These are phyloP conservation scores for Stagonosporopsis rhizophila DNA, from an alignment of 2,329 filamentous ascomycete genomes.

Conservation along the genomic window DNA sequence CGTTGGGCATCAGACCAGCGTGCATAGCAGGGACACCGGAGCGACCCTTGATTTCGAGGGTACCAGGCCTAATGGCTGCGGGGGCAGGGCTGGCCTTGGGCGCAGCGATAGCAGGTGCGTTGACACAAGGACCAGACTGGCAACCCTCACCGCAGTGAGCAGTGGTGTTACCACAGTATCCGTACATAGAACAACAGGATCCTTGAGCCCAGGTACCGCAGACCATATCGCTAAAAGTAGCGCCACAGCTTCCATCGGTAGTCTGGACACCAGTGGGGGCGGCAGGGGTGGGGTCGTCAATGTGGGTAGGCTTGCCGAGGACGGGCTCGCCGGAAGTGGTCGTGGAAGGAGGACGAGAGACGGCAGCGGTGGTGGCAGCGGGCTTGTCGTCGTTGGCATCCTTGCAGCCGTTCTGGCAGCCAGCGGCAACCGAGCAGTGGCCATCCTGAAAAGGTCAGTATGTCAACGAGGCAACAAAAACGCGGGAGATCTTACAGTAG, in stretches of 20 bases:
- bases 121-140: conserved; percentile 59
- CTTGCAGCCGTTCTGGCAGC: conserved; percentile 52
- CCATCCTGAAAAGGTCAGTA: conserved; percentile 27
- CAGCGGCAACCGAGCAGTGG: conserved; percentile 47
- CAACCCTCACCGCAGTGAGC: conserved; percentile 65
- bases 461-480: background rate
- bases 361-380: conserved; percentile 19
- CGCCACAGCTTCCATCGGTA: conserved; percentile 63
- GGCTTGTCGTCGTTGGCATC: conserved; percentile 20
- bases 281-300: conserved; percentile 19
- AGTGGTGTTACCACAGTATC: conserved; percentile 60
- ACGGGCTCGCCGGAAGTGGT: conserved; percentile 48
- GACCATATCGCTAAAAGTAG: conserved; percentile 56
- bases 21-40: conserved; percentile 71
- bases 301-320: conserved; percentile 41
- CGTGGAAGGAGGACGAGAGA: conserved; percentile 39
- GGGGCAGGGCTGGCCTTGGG: conserved; percentile 56
- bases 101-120: conserved; percentile 50
- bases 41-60: conserved; percentile 59
- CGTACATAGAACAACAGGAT: conserved; percentile 65
- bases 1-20: conserved; percentile 65
- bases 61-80: conserved; percentile 54
- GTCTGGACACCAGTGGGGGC: conserved; percentile 46
- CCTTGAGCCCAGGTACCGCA: conserved; percentile 62
- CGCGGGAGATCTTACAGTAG: conserved; percentile 21